Evolutionary conservation across 2,329 filamentous ascomycete genomes (phyloP).

Genomic region (Fusarium praegraminearum): DNA sequence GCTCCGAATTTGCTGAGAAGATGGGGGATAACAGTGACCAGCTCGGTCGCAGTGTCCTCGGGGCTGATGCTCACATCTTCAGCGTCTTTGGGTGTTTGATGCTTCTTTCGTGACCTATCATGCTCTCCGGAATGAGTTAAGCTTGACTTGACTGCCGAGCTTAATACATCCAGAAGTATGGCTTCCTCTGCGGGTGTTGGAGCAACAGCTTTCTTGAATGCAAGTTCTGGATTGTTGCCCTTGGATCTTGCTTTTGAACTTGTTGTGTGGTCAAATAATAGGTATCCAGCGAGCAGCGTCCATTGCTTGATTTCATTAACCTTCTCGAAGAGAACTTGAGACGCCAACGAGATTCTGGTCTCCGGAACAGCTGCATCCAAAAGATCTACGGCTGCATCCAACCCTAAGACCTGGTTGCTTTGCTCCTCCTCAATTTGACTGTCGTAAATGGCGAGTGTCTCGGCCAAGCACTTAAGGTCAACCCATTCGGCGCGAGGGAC

Average conservation of each 20-base stretch:
- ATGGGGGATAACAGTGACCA: conserved; percentile 83
- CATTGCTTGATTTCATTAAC: conserved; percentile 85
- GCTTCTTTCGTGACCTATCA: conserved; percentile 69
- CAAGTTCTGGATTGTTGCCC: conserved; percentile 65
- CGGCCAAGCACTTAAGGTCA: conserved; percentile 88
- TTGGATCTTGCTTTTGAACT: conserved; percentile 65
- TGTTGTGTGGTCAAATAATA: conserved; percentile 89
- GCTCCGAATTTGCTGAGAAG: conserved; percentile 94
- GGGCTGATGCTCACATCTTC: conserved; percentile 55
- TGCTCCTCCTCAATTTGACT: conserved; percentile 72
- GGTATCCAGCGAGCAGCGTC: conserved; percentile 89
- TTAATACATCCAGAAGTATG: conserved; percentile 87
- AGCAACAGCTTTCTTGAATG: conserved; percentile 78
- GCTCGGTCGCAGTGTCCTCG: conserved; percentile 80
- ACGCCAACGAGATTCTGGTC: conserved; percentile 86
- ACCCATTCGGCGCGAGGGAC: conserved; percentile 87
- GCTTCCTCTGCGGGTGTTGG: conserved; percentile 82
- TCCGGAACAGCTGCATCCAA: conserved; percentile 76
- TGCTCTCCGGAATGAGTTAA: conserved; percentile 75
- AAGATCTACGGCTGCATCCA: conserved; percentile 65
- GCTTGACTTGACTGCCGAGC: conserved; percentile 81
- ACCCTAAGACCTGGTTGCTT: conserved; percentile 57
- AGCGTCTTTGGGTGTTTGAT: conserved; percentile 72
- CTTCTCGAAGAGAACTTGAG: conserved; percentile 86
- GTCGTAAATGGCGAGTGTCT: conserved; percentile 86